Percentiles rank a stretch among this genome's conserved stretches.
Evolutionary conservation across 306 rosid genomes (phyloP).

Genomic region (Cicer cuneatum): DNA sequence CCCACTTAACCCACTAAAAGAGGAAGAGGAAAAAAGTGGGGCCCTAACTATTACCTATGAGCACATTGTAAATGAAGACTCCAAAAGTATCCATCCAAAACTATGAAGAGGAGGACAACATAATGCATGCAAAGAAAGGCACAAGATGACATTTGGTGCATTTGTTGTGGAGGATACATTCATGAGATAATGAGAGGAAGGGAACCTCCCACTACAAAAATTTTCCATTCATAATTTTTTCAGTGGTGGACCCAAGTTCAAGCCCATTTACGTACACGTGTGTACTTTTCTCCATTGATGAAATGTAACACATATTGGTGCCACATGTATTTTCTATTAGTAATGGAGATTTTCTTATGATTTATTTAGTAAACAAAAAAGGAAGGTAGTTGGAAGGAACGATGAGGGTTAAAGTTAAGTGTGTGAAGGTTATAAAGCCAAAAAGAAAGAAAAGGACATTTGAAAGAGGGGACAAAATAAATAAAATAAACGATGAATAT

Average conservation of each 20-base stretch:
- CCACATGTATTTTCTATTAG: constrained; percentile 42
- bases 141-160: constrained; percentile 41
- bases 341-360: constrained; percentile 40
- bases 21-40: constrained; percentile 24
- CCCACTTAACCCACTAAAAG: constrained; percentile 36
- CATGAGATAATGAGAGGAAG: constrained; percentile 46
- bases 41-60: constrained; percentile 4
- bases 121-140: constrained; percentile 53
- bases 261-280: constrained; percentile 39
- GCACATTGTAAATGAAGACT: constrained; percentile 35
- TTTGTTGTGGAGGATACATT: constrained; percentile 51
- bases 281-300: constrained; percentile 18
- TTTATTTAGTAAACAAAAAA: constrained; percentile 34
- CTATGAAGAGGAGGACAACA: constrained; percentile 54
- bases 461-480: neutral
- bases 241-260: constrained; percentile 39
- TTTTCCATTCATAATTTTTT: neutral
- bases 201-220: constrained; percentile 43
- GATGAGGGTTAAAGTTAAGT: constrained; percentile 39
- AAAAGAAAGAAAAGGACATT: constrained; percentile 31
- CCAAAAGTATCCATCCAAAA: constrained; percentile 43
- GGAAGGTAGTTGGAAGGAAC: constrained; percentile 42
- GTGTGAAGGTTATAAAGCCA: constrained; percentile 26
- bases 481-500: neutral
- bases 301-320: neutral